Evolutionary conservation across 495 filamentous ascomycete species (phyloP).

Genomic region (Aspergillus carlsbadensis): DNA sequence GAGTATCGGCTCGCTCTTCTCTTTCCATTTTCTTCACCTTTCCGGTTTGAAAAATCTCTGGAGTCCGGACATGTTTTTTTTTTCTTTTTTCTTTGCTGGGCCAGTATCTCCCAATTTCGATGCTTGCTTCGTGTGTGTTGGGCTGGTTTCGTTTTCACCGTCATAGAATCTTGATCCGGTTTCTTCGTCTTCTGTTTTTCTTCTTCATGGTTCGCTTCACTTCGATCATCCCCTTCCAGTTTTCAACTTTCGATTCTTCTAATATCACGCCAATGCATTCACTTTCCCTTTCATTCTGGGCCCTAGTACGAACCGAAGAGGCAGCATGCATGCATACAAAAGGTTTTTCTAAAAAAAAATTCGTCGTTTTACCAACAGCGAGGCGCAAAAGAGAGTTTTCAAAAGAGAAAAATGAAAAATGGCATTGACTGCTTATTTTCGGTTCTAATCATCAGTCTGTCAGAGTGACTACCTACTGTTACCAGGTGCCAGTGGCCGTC

Average conservation of each 20-base stretch:
- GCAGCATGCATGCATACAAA: conserved; percentile 21
- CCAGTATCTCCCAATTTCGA: conserved; percentile 33
- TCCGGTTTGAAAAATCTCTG: conserved; percentile 36
- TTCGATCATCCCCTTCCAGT: not conserved
- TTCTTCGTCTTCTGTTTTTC: conserved; percentile 6
- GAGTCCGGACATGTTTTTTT: conserved; percentile 39
- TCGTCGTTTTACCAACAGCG: conserved; percentile 7
- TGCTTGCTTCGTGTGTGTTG: conserved; percentile 36
- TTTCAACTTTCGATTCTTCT: conserved; percentile 13
- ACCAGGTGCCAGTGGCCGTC: no score
- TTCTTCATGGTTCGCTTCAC: not conserved
- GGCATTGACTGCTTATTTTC: conserved; percentile 14
- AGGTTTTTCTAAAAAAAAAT: conserved; percentile 14
- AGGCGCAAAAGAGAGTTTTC: conserved; percentile 9
- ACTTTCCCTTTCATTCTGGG: conserved; percentile 13
- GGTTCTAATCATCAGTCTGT: not conserved
- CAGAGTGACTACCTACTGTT: not conserved
- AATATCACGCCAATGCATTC: conserved; percentile 23
- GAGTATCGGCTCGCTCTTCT: conserved; percentile 17
- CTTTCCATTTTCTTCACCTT: conserved; percentile 16
- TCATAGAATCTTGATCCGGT: conserved; percentile 39
- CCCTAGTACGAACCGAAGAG: conserved; percentile 22
- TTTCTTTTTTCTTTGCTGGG: conserved; percentile 28
- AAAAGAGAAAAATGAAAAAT: conserved; percentile 15
- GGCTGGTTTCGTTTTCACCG: conserved; percentile 32